Evolutionary conservation across 1,139 yeast genomes (phyloP), one percentile per base, ranked within the genome.

Genomic region (Magnusiomyces magnusii): DNA sequence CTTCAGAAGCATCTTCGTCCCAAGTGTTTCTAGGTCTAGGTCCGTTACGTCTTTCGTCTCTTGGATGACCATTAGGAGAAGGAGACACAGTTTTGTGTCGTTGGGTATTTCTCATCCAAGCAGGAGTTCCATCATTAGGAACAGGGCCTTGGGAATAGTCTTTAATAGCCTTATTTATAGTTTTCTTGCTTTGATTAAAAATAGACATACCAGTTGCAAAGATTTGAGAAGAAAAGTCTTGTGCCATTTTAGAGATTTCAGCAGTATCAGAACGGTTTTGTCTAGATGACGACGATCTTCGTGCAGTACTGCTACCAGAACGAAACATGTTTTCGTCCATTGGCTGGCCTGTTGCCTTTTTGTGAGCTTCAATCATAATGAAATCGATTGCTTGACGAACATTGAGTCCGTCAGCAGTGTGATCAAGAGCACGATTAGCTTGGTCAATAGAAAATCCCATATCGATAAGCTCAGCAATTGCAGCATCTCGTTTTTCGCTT

Each of bases 391-490:
- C 92, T 47, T 76, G 78, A 63, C 85, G 82, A 15, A 87, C 75
- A 65, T 86, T 82, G 31, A 78, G 66, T 0, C 92, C 93, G n/a
- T 76, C 72, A 25, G 74, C 71, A 0, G 84, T 78, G 54, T 73
- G 69, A 21, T 75, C 76, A 51, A 89, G 76, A 0, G 96, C 95
- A 9, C 75, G 74, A 51, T 77, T 79, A 2, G 95, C 83, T 57
- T 79, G 82, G 1, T 82, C 85, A 1, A 80, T 74, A 0, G 85
- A 73, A 66, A 89, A 89, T 1, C 96, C 96, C 81, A 89, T 88
- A 62, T 89, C 95, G 0, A 88, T 73, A 57, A 89, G 75, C 65
- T 84, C 88, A 0, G 93, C 93, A 28, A 88, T 70, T 1, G 83
- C 76, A 25, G 76, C 77, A 66, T 86, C 95, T 50, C 73, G 63